Conservation (phyloP, 2,329 filamentous ascomycete species). For the Gyromitra esculenta region DNA sequence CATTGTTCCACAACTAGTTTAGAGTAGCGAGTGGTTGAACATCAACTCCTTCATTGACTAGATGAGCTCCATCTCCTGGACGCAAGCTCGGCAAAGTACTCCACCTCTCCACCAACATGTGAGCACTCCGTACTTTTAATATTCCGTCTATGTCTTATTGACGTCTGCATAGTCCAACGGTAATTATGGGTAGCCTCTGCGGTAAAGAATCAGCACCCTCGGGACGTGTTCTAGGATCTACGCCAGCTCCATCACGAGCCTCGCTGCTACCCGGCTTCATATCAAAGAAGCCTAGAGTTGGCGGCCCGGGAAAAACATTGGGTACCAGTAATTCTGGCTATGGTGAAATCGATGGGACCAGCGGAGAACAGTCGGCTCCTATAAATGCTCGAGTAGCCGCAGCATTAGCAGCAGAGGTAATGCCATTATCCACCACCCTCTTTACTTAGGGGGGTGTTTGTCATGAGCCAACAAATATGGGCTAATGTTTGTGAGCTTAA, state of each 20-base stretch:
- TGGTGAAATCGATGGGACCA: conserved; percentile 10
- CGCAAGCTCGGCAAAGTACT: conserved; percentile 1
- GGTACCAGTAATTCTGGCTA: conserved; percentile 25
- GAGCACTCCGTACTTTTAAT: neutral
- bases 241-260: conserved; percentile 5
- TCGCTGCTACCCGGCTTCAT: conserved; percentile 10
- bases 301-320: conserved; percentile 44
- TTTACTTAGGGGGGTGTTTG: neutral
- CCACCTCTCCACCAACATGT: conserved; percentile 3
- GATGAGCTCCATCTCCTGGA: neutral
- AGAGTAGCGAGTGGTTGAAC: neutral
- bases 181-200: conserved; percentile 52
- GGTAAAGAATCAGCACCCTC: conserved; percentile 48
- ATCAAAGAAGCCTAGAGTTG: conserved; percentile 26
- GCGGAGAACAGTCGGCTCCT: conserved; percentile 21
- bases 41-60: neutral
- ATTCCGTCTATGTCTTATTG: neutral
- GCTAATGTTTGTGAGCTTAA: neutral
- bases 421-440: neutral
- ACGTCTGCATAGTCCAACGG: neutral
- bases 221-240: conserved; percentile 37
- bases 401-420: conserved; percentile 53
- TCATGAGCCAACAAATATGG: neutral
- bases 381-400: conserved; percentile 47
- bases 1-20: neutral